Evolutionary conservation across 2,329 filamentous ascomycete species (phyloP), one percentile per base, ranked within the genome.

Genomic region (Cercospora sp.): DNA sequence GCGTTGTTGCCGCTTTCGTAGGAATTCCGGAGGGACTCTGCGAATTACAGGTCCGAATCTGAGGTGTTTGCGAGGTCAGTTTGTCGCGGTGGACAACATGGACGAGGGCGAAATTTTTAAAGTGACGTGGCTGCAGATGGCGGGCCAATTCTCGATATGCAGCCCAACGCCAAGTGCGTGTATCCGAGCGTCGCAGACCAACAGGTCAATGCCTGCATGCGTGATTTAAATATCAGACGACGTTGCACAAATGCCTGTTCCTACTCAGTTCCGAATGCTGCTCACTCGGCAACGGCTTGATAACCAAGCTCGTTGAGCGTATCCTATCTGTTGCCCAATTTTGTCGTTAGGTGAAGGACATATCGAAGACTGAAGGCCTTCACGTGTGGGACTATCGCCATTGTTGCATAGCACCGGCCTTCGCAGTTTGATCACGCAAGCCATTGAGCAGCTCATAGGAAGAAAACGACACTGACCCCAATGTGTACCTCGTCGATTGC

Each of bases 191-290:
- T 51, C 45, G 26, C 45, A 51, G 53, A 58, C 26, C 53, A 58
- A 18, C 53, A 58, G 45, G 20, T 51, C 53, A 58, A 58, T 58
- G 53, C 53, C 53, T 58, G 53, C 53, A 58, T 58, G 53, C 53
- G 53, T 30, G 53, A 58, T 58, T 58, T 58, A 23, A 16, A 16
- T n/a, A 31, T 12, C 53, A 26, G 23, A 28, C 53, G 10, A 31
- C 12, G 53, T 58, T 26, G 53, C 53, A 58, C 28, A 9, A 30
- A 30, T 16, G 28, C 45, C 20, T 51, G 18, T 13, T 12, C 18
- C 18, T 20, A 51, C 20, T 51, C 45, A 26, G 9, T 51, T 13
- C 18, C 18, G 18, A 48, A 12, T 42, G 36, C 36, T 42, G 36
- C 16, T 42, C 36, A n/a, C 16, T 42, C 8, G 16, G 16, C 7